Percentiles rank a stretch among this genome's conserved stretches.
These are phyloP conservation scores for Peniophora sp. DNA, from an alignment of 1,284 basidiomycete species.

Conservation along the genomic window DNA sequence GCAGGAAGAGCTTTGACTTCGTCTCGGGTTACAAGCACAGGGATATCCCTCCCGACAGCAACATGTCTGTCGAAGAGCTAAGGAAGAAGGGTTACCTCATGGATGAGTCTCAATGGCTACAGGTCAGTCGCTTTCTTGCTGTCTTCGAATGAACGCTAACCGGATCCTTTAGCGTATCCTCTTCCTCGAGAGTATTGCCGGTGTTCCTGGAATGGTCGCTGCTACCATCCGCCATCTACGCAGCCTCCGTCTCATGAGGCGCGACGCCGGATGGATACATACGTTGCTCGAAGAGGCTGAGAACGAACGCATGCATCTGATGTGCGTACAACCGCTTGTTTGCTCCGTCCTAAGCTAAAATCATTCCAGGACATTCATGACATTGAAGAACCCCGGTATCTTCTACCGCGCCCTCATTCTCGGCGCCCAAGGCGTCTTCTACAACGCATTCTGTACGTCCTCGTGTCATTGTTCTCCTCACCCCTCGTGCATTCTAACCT, in stretches of 20 bases:
- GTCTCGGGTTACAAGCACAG: constrained; percentile 78
- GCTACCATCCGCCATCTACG: constrained; percentile 80
- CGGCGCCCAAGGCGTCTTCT: constrained; percentile 86
- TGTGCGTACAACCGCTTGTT: constrained; percentile 38
- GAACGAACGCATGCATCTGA: constrained; percentile 92
- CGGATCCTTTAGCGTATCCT: constrained; percentile 57
- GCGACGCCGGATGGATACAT: constrained; percentile 85
- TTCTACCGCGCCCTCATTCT: constrained; percentile 79
- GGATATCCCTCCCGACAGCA: constrained; percentile 48
- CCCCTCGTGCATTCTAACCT: constrained; percentile 4
- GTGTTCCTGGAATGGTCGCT: constrained; percentile 92
- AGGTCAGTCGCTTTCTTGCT: constrained; percentile 30
- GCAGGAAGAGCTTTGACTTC: constrained; percentile 64
- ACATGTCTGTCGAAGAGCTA: constrained; percentile 64
- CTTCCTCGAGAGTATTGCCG: constrained; percentile 87
- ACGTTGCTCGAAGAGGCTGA: constrained; percentile 90
- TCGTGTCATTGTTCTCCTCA: too few species aligned
- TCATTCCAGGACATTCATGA: constrained; percentile 75
- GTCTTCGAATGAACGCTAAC: constrained; percentile 2
- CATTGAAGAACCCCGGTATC: constrained; percentile 68
- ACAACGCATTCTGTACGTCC: constrained; percentile 77
- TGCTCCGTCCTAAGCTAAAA: background rate
- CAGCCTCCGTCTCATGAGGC: constrained; percentile 77
- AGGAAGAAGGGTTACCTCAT: constrained; percentile 68
- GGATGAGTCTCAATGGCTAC: constrained; percentile 71